Conservation (phyloP, 257 asterid genomes). For the Solanum acaule region DNA sequence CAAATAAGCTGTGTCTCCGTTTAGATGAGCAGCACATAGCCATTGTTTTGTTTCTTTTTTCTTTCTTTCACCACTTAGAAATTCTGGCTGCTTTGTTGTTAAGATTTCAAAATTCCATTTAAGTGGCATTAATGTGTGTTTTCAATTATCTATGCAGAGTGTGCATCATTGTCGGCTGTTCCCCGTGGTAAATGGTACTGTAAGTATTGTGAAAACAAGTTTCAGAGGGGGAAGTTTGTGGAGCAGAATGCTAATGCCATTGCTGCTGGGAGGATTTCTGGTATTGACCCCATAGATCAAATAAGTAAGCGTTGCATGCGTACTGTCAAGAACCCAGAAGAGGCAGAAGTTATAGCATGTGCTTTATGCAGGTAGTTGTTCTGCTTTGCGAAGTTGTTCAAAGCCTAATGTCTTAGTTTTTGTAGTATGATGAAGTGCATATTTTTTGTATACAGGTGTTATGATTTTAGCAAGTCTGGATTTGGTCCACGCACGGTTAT, state of each 20-base stretch:
- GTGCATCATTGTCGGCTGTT: slow-evolving; percentile 66
- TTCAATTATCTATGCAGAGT: slow-evolving; percentile 48
- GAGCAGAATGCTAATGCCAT: slow-evolving; percentile 74
- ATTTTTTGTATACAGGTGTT: slow-evolving; percentile 48
- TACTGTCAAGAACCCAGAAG: slow-evolving; percentile 76
- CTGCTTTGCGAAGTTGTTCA: not conserved
- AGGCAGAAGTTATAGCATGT: slow-evolving; percentile 90
- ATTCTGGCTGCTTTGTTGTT: not conserved
- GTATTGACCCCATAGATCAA: slow-evolving; percentile 66
- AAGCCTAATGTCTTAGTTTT: not conserved
- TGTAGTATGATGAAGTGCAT: not conserved
- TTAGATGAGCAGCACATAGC: not conserved
- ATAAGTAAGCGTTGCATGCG: slow-evolving; percentile 82
- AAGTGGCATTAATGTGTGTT: not conserved
- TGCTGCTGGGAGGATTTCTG: slow-evolving; percentile 81
- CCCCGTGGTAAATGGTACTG: slow-evolving; percentile 97
- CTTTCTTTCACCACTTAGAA: not conserved
- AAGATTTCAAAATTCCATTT: not conserved
- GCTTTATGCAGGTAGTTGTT: slow-evolving; percentile 79
- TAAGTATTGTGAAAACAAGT: slow-evolving; percentile 85
- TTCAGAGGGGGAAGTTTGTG: slow-evolving; percentile 72
- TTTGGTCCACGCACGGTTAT: slow-evolving; percentile 99
- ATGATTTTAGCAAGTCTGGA: slow-evolving; percentile 91
- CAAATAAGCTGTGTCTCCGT: not conserved
- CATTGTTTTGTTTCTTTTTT: not conserved